Evolutionary conservation across 192 early-diverging fungal genomes (phyloP).

Genomic region (Coemansia sp.): DNA sequence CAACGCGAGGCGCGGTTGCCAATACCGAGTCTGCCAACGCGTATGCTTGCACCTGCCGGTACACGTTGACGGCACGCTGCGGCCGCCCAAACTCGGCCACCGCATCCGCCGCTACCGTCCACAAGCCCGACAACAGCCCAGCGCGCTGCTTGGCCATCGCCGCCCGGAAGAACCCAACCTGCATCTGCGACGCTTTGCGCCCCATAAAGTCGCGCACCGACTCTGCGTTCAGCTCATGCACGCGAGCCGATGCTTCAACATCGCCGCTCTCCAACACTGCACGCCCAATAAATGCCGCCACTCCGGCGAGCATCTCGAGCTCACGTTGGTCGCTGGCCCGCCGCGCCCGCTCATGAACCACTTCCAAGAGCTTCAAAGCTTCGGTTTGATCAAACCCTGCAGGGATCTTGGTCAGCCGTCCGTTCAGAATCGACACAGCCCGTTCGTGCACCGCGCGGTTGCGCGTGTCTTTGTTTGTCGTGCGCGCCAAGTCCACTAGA

Average conservation of each 20-base stretch:
- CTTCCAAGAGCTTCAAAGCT: conserved; percentile 59
- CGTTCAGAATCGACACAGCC: conserved; percentile 61
- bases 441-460: conserved; percentile 71
- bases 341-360: conserved; percentile 75
- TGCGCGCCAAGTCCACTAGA: conserved; percentile 62
- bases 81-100: conserved; percentile 57
- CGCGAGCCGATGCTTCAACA: conserved; percentile 29
- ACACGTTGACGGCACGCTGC: conserved; percentile 59
- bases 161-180: conserved; percentile 63
- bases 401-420: conserved; percentile 66
- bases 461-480: conserved; percentile 55
- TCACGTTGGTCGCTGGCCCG: conserved; percentile 57
- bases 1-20: conserved; percentile 4
- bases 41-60: conserved; percentile 65
- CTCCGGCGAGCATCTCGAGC: conserved; percentile 55
- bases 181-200: conserved; percentile 68
- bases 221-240: conserved; percentile 55
- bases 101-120: conserved; percentile 60
- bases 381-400: conserved; percentile 55
- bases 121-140: conserved; percentile 56
- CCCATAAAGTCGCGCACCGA: conserved; percentile 75
- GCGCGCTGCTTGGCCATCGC: conserved; percentile 15
- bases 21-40: conserved; percentile 26
- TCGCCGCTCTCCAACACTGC: conserved; percentile 50
- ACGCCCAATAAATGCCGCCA: conserved; percentile 62